Percentiles rank a stretch among this genome's conserved stretches.
Evolutionary conservation across 2,329 filamentous ascomycete genomes (phyloP).

Genomic region (Didymella exigua): DNA sequence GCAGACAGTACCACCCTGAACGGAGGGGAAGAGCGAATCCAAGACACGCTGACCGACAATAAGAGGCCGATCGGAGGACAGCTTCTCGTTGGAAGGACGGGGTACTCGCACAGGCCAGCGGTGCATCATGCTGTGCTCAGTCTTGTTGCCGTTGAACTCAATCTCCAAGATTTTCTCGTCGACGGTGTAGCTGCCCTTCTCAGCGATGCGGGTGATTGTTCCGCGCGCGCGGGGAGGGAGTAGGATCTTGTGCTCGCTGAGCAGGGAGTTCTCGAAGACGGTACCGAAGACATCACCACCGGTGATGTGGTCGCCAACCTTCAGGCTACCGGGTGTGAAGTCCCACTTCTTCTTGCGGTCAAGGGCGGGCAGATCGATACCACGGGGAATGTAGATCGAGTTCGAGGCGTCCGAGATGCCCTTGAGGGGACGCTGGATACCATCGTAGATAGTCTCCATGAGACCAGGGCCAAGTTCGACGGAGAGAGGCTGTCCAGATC

Average conservation of each 20-base stretch:
- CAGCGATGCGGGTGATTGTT: constrained; percentile 87
- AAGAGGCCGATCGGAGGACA: constrained; percentile 86
- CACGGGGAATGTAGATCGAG: constrained; percentile 97
- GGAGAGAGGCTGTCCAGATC: constrained; percentile 94
- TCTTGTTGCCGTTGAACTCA: constrained; percentile 96
- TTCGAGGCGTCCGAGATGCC: constrained; percentile 77
- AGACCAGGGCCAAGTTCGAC: constrained; percentile 96
- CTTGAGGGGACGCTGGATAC: constrained; percentile 93
- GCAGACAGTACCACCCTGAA: constrained; percentile 95
- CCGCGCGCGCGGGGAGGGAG: constrained; percentile 88
- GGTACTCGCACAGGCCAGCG: constrained; percentile 97
- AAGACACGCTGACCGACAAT: constrained; percentile 96
- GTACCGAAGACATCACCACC: constrained; percentile 95
- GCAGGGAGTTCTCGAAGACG: constrained; percentile 94
- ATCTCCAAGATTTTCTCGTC: constrained; percentile 92
- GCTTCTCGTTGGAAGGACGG: constrained; percentile 88
- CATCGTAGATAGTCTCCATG: constrained; percentile 99
- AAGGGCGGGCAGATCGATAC: constrained; percentile 84
- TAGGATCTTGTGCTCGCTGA: constrained; percentile 91
- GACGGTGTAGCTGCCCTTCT: constrained; percentile 91
- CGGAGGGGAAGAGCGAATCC: constrained; percentile 93
- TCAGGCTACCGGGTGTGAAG: constrained; percentile 81
- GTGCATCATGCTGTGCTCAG: constrained; percentile 97
- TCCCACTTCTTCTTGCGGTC: constrained; percentile 96
- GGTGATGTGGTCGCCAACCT: constrained; percentile 96